Evolutionary conservation across 2,329 filamentous ascomycete genomes (phyloP).

Genomic region (Arthroderma uncinatum): DNA sequence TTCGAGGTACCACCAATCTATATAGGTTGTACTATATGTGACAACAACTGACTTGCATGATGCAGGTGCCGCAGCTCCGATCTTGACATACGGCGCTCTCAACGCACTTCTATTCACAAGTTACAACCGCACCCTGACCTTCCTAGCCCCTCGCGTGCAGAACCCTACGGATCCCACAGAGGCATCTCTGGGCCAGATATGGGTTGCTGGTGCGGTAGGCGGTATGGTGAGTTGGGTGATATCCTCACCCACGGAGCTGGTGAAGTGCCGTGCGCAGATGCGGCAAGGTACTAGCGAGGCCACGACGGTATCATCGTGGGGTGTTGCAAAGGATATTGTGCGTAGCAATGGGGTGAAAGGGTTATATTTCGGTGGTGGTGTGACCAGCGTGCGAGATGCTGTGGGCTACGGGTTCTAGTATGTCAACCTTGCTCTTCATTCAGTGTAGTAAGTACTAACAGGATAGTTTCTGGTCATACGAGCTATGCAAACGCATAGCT

Average conservation of each 20-base stretch:
- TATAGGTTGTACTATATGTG: neutral
- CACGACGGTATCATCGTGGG: conserved; percentile 43
- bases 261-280: conserved; percentile 85
- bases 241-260: conserved; percentile 76
- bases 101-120: conserved; percentile 83
- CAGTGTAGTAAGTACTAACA: neutral
- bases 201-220: conserved; percentile 66
- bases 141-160: conserved; percentile 40
- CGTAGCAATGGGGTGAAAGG: conserved; percentile 52
- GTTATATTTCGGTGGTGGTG: conserved; percentile 66
- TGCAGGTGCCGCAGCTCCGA: conserved; percentile 66
- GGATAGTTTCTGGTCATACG: conserved; percentile 73
- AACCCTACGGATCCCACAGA: conserved; percentile 35
- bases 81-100: conserved; percentile 79
- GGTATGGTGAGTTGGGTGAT: conserved; percentile 78
- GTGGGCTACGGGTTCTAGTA: conserved; percentile 94
- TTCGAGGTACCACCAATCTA: conserved; percentile 27
- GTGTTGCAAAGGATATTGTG: conserved; percentile 52
- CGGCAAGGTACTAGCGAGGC: conserved; percentile 24
- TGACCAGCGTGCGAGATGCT: conserved; percentile 74
- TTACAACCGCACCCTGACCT: conserved; percentile 70
- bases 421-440: conserved; percentile 20
- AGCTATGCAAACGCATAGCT: conserved; percentile 55
- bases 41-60: neutral
- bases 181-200: conserved; percentile 55